These are phyloP conservation scores for Macadamia tetraphylla DNA, from an alignment of 164 flowering plant genomes.

Conservation along the genomic window DNA sequence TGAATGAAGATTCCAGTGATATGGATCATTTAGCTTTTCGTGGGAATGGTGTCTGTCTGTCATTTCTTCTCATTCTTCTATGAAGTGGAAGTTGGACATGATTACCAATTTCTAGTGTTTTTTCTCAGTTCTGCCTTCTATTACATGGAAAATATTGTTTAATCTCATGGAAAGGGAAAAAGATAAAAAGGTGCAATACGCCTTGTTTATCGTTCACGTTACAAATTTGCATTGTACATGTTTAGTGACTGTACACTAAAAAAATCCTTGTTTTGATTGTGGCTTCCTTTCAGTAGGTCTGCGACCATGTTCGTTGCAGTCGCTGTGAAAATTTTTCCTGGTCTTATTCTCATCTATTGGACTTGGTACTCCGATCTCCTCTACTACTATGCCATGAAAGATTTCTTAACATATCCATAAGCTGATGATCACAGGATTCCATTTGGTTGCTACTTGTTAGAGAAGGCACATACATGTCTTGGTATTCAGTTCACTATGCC, in stretches of 20 bases:
- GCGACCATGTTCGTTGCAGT: slow-evolving; percentile 33
- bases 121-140: slow-evolving; percentile 48
- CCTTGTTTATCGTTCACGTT: not conserved
- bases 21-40: slow-evolving; percentile 30
- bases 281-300: slow-evolving; percentile 34
- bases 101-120: slow-evolving; percentile 59
- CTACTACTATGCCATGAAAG: not conserved
- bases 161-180: slow-evolving; percentile 54
- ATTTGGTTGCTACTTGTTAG: not conserved
- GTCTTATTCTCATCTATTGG: slow-evolving; percentile 39
- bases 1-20: slow-evolving; percentile 43
- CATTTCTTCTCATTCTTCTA: slow-evolving; percentile 23
- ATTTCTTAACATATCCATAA: not conserved
- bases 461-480: not conserved
- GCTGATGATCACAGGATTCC: not conserved
- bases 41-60: slow-evolving; percentile 25
- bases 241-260: not conserved
- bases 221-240: not conserved
- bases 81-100: slow-evolving; percentile 60
- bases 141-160: slow-evolving; percentile 67
- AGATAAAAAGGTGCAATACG: slow-evolving; percentile 43
- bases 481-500: not conserved
- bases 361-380: slow-evolving; percentile 48
- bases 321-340: slow-evolving; percentile 57
- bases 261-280: not conserved